phyloP scores from a whole-genome alignment of 768 basidiomycete species.

The Tephrocybe sp. region DNA sequence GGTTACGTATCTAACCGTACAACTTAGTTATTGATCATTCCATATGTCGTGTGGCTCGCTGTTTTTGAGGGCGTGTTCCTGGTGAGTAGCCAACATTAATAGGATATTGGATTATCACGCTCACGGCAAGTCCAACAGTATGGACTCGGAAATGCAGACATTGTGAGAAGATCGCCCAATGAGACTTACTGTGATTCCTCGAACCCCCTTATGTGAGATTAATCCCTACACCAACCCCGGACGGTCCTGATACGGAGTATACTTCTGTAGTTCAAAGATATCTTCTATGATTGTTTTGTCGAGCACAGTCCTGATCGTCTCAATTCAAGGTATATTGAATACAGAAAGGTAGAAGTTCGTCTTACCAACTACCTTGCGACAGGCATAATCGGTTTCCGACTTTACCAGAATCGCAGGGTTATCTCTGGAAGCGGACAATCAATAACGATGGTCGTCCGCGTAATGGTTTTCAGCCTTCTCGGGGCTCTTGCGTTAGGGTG shows the following conservation, averaged over 20 bases:
- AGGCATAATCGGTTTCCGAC: conserved; percentile 25
- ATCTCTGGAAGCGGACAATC: conserved; percentile 14
- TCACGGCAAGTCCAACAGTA: conserved; percentile 19
- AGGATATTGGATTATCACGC: no score
- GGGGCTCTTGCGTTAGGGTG: conserved; percentile 27
- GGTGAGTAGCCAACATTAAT: conserved; percentile 15
- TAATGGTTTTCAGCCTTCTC: conserved; percentile 29
- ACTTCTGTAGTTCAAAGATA: conserved; percentile 23
- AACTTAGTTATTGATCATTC: conserved; percentile 25
- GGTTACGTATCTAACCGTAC: background rate
- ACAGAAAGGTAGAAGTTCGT: background rate
- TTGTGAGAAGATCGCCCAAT: conserved; percentile 23
- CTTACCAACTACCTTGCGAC: background rate
- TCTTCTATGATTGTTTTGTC: conserved; percentile 24
- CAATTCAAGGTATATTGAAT: conserved; percentile 26
- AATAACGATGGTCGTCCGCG: conserved; percentile 26
- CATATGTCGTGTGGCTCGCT: conserved; percentile 26
- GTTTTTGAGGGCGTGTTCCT: conserved; percentile 23
- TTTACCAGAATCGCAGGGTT: conserved; percentile 22
- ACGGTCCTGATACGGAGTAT: background rate
- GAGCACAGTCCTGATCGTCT: conserved; percentile 19
- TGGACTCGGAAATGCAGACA: conserved; percentile 19
- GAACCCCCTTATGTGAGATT: conserved; percentile 19
- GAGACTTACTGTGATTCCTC: conserved; percentile 31
- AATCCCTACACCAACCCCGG: background rate